Base-by-base conservation (phyloP, 129 eudicot genomes). In the Flaveria robusta region DNA sequence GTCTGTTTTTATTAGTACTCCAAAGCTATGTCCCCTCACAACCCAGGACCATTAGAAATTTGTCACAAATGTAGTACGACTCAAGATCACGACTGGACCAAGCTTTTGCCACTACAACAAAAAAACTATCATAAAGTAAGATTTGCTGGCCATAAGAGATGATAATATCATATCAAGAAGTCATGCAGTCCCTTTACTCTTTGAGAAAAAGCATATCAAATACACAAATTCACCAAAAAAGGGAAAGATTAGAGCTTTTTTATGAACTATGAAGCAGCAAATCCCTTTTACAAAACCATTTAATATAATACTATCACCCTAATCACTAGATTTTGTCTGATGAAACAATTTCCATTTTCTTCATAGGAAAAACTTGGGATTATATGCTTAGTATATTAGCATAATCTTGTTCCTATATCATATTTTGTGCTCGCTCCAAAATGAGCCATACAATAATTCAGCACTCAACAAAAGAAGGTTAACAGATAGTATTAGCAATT, bases 401-500 rank as follows among this genome's bases (percentile, higher is more conserved):
- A 59, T 42, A 74, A 60, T 9, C 52, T 39, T 20, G 13, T 51
- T 71, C 49, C 39, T 52, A 9, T 52, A 52, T 75, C 41, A 29
- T 49, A 64, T 37, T 54, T 58, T 58, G 31, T 75, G 71, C 47
- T 75, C 70, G 70, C 71, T 23, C 49, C 72, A 64, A 75, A 47
- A 58, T 7, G 23, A 72, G 51, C 14, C 23, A 59, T 74, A 59
- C 68, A 56, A 42, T 73, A 20, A 73, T 58, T 49, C 55, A 49
- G 8, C 3, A 46, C n/a, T 6, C 26, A 49, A 49, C 10, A 49
- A 7, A 46, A 7, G 41, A 52, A 70, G 8, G 74, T 50, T 26
- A 18, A 46, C 31, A 45, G 23, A 24, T 24, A 49, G 26, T 46
- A 50, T 50, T 62, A 70, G n/a, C 75, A 50, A 8, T 29, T 26